phyloP scores from a whole-genome alignment of 306 rosid species.

The Psophocarpus tetragonolobus region DNA sequence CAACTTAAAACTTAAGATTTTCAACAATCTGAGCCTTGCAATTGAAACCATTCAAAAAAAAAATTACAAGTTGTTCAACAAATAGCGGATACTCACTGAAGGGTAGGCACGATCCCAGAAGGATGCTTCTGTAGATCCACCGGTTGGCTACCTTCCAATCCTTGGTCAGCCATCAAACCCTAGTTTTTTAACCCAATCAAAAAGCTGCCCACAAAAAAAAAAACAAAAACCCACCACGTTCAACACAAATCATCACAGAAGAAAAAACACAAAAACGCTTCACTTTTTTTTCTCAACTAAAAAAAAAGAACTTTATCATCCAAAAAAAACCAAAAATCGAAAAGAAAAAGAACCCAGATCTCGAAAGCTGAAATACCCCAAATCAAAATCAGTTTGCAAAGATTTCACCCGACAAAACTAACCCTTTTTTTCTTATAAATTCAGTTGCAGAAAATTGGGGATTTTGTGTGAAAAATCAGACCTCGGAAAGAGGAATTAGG shows the following conservation, averaged over 20 bases:
- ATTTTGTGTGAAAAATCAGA: constrained; percentile 20
- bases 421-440: not conserved
- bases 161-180: constrained; percentile 81
- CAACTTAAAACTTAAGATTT: not conserved
- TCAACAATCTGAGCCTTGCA: not conserved
- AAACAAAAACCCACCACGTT: not conserved
- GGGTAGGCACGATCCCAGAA: constrained; percentile 94
- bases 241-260: not conserved
- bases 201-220: constrained; percentile 12
- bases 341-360: not conserved
- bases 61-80: not conserved
- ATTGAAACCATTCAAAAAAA: not conserved
- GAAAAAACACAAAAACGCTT: not conserved
- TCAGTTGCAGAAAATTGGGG: not conserved
- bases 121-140: constrained; percentile 84
- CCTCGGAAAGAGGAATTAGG: constrained; percentile 35
- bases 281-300: not conserved
- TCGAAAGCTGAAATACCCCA: not conserved
- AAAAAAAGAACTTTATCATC: not conserved
- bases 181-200: constrained; percentile 5
- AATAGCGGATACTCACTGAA: constrained; percentile 72
- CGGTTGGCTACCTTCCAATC: constrained; percentile 81
- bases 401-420: not conserved
- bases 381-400: not conserved
- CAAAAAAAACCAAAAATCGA: not conserved